Evolutionary conservation across 2,329 filamentous ascomycete species (phyloP).

Genomic region (Orbilia javanica): DNA sequence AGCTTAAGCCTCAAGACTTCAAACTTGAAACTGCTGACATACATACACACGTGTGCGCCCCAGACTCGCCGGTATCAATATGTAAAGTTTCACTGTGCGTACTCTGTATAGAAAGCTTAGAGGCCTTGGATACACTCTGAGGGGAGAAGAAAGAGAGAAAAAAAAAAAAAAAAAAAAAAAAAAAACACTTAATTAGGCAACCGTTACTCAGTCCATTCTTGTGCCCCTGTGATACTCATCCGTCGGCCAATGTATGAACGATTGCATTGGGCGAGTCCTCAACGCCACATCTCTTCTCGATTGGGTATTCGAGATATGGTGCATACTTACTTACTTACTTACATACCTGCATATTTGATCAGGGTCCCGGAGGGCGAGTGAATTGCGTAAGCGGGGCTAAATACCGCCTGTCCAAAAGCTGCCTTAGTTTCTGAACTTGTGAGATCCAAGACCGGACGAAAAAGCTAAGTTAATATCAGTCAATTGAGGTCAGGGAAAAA

Average conservation of each 20-base stretch:
- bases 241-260: not conserved
- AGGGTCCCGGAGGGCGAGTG: not conserved
- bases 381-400: constrained; percentile 20
- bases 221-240: not conserved
- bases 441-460: not conserved
- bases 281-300: not conserved
- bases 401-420: constrained; percentile 7
- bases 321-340: no score
- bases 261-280: not conserved
- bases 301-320: not conserved
- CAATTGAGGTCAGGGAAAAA: constrained; percentile 2
- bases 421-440: constrained; percentile 4
- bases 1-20: not conserved
- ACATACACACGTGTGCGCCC: constrained; percentile 9
- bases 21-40: not conserved
- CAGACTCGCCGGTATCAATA: constrained; percentile 3
- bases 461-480: constrained; percentile 17
- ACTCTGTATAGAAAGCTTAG: not conserved
- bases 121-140: not conserved
- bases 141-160: no score
- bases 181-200: not conserved
- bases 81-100: not conserved
- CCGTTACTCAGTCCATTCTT: not conserved
- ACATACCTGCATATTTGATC: no score
- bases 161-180: not conserved